Conservation (phyloP, 192 early-diverging fungal genomes). For the Mortierella alpina region DNA sequence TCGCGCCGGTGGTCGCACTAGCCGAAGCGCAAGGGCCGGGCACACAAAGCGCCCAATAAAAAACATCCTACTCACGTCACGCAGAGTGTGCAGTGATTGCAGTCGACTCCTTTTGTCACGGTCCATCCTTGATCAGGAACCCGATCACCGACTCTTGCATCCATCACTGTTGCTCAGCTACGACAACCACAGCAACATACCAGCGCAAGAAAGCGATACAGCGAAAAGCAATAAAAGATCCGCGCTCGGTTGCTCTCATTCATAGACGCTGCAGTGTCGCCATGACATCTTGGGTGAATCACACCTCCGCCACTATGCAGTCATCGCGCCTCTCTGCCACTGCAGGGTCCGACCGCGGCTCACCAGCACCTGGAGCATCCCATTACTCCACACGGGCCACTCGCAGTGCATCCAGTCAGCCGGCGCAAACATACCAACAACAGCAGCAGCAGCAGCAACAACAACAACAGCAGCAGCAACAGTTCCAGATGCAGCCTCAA, state of each 20-base stretch:
- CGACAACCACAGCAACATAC: not conserved
- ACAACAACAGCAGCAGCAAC: constrained; percentile 5
- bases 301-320: constrained; percentile 30
- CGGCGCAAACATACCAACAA: constrained; percentile 4
- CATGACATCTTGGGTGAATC: constrained; percentile 41
- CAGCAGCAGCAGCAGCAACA: not conserved
- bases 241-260: not conserved
- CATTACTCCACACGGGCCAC: constrained; percentile 29
- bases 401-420: constrained; percentile 11
- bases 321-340: not conserved
- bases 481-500: constrained; percentile 9
- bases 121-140: too few relatives aligned
- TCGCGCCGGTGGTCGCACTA: not conserved
- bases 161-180: too few relatives aligned
- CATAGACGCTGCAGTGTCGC: not conserved
- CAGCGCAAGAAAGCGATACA: too few relatives aligned
- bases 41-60: too few relatives aligned
- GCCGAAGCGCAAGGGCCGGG: not conserved
- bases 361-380: constrained; percentile 10
- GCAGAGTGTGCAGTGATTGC: too few relatives aligned
- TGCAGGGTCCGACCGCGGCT: constrained; percentile 12
- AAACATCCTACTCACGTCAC: too few relatives aligned
- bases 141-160: too few relatives aligned
- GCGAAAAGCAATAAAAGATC: not conserved
- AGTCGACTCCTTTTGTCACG: too few relatives aligned